Conservation (phyloP, 371 early-diverging fungal genomes). For the Lichtheimia ornata region DNA sequence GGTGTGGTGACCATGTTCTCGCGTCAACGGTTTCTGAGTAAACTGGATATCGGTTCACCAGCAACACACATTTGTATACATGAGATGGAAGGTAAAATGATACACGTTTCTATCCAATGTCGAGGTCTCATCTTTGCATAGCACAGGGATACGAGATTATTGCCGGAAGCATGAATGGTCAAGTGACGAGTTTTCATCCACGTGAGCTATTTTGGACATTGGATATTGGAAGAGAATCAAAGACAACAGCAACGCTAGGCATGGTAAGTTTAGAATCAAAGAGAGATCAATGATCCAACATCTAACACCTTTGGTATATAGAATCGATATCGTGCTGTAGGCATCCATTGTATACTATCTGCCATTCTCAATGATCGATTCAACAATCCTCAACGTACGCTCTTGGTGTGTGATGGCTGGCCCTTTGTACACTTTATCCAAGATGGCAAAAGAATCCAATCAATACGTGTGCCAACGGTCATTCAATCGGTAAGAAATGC, state of each 20-base stretch:
- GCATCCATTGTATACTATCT: conserved; percentile 40
- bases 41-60: conserved; percentile 37
- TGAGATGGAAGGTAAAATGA: background rate
- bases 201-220: conserved; percentile 46
- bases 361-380: conserved; percentile 36
- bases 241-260: conserved; percentile 23
- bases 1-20: conserved; percentile 49
- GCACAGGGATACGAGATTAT: conserved; percentile 49
- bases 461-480: conserved; percentile 30
- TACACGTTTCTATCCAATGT: background rate
- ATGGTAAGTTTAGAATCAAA: conserved; percentile 14
- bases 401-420: conserved; percentile 47
- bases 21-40: conserved; percentile 47
- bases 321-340: conserved; percentile 2
- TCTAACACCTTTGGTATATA: background rate
- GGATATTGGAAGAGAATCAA: conserved; percentile 42
- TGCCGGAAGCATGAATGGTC: conserved; percentile 46
- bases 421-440: conserved; percentile 45
- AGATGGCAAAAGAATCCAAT: conserved; percentile 28
- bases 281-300: background rate
- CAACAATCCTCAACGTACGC: conserved; percentile 32
- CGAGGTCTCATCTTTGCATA: background rate
- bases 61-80: conserved; percentile 36
- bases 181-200: conserved; percentile 45
- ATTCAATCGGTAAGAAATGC: conserved; percentile 39